Evolutionary conservation across 2,329 filamentous ascomycete species (phyloP).

Genomic region (Fusarium acutatum): DNA sequence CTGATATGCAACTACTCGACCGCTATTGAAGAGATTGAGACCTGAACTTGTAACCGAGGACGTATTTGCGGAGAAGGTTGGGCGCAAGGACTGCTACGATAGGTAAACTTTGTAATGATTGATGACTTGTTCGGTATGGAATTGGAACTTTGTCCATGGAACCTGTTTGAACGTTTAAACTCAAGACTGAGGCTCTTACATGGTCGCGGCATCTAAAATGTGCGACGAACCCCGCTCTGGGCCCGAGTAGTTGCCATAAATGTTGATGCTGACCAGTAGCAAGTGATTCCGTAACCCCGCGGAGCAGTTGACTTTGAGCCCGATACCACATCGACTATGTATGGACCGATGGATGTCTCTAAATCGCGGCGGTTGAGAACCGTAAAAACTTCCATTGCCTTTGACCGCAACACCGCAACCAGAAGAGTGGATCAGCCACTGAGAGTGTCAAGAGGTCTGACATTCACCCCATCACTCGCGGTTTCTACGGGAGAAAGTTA

Average conservation of each 20-base stretch:
- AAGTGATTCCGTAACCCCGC: conserved; percentile 4
- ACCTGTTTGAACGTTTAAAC: neutral
- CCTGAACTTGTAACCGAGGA: neutral
- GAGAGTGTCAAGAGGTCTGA: neutral
- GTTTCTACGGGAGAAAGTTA: conserved; percentile 3
- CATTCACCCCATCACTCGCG: neutral
- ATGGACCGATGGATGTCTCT: neutral
- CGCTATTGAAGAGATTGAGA: neutral
- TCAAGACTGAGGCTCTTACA: conserved; percentile 19
- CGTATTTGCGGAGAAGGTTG: neutral
- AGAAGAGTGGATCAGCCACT: neutral
- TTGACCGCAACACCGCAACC: conserved; percentile 21
- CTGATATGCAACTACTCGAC: conserved; percentile 4
- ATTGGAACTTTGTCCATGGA: neutral
- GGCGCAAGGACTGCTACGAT: neutral
- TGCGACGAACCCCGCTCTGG: conserved; percentile 7
- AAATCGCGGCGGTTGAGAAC: neutral
- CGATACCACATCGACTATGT: neutral
- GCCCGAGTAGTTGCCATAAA: neutral
- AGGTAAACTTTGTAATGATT: neutral
- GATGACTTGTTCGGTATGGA: neutral
- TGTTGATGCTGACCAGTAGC: neutral
- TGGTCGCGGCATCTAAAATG: neutral
- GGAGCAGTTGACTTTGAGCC: neutral
- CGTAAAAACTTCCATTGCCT: neutral